phyloP scores from a whole-genome alignment of 768 basidiomycete species.

The Hemileccinum rubropunctum region DNA sequence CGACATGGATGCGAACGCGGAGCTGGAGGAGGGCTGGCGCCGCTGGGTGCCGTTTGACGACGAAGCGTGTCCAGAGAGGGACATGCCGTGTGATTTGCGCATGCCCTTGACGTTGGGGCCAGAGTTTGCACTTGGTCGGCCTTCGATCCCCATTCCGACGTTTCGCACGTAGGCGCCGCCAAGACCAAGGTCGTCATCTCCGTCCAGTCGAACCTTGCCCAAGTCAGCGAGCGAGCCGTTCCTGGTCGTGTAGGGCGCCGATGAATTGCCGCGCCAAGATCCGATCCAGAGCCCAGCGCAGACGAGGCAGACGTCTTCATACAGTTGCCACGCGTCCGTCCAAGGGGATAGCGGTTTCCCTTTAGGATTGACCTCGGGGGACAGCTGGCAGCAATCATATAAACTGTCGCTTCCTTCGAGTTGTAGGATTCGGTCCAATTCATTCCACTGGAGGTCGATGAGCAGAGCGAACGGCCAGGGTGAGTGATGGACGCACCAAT shows the following conservation, averaged over 20 bases:
- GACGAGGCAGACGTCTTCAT: conserved; percentile 81
- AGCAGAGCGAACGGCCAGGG: background rate
- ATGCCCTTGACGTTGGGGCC: conserved; percentile 36
- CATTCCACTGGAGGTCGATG: conserved; percentile 58
- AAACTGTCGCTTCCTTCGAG: conserved; percentile 40
- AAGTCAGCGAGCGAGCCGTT: conserved; percentile 47
- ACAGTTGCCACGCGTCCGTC: conserved; percentile 77
- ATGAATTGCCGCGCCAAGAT: conserved; percentile 51
- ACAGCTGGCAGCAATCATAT: conserved; percentile 35
- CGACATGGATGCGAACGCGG: conserved; percentile 16
- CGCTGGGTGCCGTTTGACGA: conserved; percentile 25
- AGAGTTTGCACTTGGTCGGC: conserved; percentile 38
- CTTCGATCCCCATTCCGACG: conserved; percentile 72
- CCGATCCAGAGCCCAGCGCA: conserved; percentile 85
- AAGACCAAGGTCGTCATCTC: conserved; percentile 59
- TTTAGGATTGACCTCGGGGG: conserved; percentile 31
- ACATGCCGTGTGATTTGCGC: conserved; percentile 49
- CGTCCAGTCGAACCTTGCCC: conserved; percentile 59
- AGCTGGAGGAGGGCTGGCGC: conserved; percentile 34
- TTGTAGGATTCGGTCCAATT: conserved; percentile 66
- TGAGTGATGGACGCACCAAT: conserved; percentile 43
- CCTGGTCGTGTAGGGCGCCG: conserved; percentile 47
- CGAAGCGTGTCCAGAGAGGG: conserved; percentile 16
- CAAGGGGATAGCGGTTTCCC: conserved; percentile 48
- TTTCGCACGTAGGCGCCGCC: conserved; percentile 46